phyloP scores from a whole-genome alignment of 176 grass and related monocot genomes.

The Coix lacrymajobi region DNA sequence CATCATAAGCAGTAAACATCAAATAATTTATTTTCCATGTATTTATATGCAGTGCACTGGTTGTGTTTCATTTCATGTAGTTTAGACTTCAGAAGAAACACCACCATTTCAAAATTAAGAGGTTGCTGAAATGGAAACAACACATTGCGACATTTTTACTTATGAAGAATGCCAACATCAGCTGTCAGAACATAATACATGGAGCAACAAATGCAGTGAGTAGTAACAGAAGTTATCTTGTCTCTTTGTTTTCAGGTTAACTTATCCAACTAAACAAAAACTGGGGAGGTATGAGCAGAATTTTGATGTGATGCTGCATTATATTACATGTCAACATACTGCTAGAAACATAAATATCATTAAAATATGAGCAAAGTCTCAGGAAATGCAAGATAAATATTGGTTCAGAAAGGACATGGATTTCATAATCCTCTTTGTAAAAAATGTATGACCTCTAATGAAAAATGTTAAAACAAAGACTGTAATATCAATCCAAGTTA shows the following conservation, averaged over 20 bases:
- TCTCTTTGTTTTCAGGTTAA: neutral
- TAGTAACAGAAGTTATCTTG: slow-evolving; percentile 1
- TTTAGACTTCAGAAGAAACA: neutral
- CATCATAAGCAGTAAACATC: neutral
- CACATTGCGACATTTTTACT: neutral
- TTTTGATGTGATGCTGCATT: neutral
- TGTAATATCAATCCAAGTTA: neutral
- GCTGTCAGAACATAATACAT: neutral
- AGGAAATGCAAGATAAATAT: neutral
- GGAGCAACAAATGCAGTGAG: neutral
- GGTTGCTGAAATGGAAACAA: neutral
- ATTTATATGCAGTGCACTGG: neutral
- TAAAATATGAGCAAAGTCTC: slow-evolving; percentile 3
- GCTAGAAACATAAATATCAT: neutral
- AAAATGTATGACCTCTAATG: neutral
- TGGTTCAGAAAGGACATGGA: neutral
- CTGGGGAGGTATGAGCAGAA: neutral
- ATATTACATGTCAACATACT: neutral
- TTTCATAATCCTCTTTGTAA: neutral
- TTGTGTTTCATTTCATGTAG: neutral
- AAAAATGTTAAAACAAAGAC: neutral
- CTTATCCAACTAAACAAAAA: neutral
- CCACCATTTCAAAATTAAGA: neutral
- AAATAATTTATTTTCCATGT: neutral
- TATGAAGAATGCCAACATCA: neutral